Evolutionary conservation across 345 rosid species (phyloP).

Genomic region (Fremontodendron californicum): DNA sequence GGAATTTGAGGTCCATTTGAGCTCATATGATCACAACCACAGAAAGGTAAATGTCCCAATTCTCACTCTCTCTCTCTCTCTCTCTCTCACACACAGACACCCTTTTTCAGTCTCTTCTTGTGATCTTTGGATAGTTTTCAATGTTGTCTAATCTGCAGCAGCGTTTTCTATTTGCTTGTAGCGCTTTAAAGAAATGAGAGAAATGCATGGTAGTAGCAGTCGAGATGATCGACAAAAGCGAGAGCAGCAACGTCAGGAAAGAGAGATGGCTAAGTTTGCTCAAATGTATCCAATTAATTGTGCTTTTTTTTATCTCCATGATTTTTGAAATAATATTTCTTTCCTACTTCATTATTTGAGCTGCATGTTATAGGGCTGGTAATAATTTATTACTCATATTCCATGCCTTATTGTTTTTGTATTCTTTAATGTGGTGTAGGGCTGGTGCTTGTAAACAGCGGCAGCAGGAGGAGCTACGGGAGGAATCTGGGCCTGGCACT

Average conservation of each 20-base stretch:
- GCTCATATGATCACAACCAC: constrained; percentile 98
- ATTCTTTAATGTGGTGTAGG: constrained; percentile 33
- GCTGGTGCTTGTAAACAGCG: constrained; percentile 81
- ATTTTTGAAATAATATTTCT: background rate
- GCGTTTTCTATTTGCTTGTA: constrained; percentile 28
- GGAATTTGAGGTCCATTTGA: constrained; percentile 93
- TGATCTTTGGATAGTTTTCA: background rate
- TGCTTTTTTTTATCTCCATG: background rate
- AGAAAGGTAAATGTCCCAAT: constrained; percentile 60
- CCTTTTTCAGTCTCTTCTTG: background rate
- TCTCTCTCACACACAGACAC: background rate
- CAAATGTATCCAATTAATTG: constrained; percentile 29
- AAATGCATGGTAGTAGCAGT: constrained; percentile 75
- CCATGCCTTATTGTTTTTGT: background rate
- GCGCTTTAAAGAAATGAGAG: constrained; percentile 97
- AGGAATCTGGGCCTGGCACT: constrained; percentile 41
- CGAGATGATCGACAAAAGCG: constrained; percentile 92
- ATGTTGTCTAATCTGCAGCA: background rate
- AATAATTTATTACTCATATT: background rate
- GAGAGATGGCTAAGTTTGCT: constrained; percentile 83
- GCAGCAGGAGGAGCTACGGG: constrained; percentile 42
- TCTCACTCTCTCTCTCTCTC: background rate
- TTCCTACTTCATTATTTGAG: background rate
- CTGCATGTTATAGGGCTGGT: background rate
- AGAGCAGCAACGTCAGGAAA: constrained; percentile 85